Evolutionary conservation across 306 rosid genomes (phyloP).

Genomic region (Citrullus mucosospermus): DNA sequence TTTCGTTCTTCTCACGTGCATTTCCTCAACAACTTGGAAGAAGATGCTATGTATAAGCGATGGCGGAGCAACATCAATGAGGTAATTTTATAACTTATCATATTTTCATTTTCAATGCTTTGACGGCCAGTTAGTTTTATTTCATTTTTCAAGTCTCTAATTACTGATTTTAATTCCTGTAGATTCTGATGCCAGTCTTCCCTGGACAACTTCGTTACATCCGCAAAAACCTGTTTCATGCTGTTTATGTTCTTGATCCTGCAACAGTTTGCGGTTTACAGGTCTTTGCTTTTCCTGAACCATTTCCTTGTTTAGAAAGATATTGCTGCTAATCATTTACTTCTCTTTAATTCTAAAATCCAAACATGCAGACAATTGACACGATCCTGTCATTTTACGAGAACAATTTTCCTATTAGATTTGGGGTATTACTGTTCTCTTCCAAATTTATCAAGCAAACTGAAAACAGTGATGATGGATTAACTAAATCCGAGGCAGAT

Average conservation of each 20-base stretch:
- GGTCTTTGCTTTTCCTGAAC: constrained; percentile 35
- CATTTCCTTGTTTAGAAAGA: constrained; percentile 7
- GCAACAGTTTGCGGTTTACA: constrained; percentile 68
- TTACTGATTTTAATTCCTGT: constrained; percentile 9
- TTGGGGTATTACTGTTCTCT: constrained; percentile 79
- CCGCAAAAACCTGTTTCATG: constrained; percentile 92
- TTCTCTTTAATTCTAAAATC: constrained; percentile 14
- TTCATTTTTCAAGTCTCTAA: background rate
- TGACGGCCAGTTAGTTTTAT: background rate
- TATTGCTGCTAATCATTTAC: constrained; percentile 12
- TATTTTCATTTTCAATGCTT: background rate
- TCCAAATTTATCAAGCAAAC: constrained; percentile 52
- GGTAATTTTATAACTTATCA: constrained; percentile 22
- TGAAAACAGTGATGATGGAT: constrained; percentile 23
- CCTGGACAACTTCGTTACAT: constrained; percentile 93
- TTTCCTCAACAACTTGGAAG: constrained; percentile 89
- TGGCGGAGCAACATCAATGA: constrained; percentile 87
- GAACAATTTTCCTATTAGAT: constrained; percentile 71
- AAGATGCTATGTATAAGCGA: constrained; percentile 74
- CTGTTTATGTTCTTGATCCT: constrained; percentile 80
- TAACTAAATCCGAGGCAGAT: constrained; percentile 44
- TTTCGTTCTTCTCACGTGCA: constrained; percentile 80
- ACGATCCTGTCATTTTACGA: constrained; percentile 58
- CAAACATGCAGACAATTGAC: constrained; percentile 70
- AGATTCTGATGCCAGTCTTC: constrained; percentile 96